These are phyloP conservation scores for Davidsoniella australis DNA, from an alignment of 2,329 filamentous ascomycete species.

Conservation along the genomic window DNA sequence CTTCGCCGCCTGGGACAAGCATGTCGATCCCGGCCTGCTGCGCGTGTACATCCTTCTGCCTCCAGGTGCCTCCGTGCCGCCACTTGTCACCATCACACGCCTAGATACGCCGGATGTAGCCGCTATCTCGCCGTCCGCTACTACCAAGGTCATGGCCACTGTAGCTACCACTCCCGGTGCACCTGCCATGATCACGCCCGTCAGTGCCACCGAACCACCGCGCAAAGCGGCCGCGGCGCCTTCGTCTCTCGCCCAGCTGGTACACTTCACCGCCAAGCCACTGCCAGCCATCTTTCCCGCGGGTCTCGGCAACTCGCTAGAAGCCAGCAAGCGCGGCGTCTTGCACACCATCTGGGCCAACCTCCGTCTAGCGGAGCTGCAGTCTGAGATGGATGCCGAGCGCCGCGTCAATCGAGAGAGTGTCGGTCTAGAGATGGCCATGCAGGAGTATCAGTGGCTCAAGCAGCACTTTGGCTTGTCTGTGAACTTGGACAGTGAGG, in stretches of 20 bases:
- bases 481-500: conserved; percentile 19
- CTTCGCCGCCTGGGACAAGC: conserved; percentile 26
- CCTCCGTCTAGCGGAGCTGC: conserved; percentile 56
- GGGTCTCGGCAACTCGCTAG: conserved; percentile 44
- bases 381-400: conserved; percentile 61
- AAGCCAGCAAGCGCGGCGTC: conserved; percentile 60
- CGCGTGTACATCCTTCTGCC: conserved; percentile 70
- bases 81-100: conserved; percentile 48
- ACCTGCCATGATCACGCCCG: conserved; percentile 9
- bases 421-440: conserved; percentile 66
- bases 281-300: conserved; percentile 75
- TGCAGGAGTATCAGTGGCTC: conserved; percentile 75
- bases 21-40: conserved; percentile 26
- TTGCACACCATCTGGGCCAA: conserved; percentile 85
- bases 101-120: conserved; percentile 16
- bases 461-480: conserved; percentile 57
- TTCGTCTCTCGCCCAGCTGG: not conserved
- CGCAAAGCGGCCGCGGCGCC: conserved; percentile 13
- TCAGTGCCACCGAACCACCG: conserved; percentile 15
- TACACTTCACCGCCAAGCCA: conserved; percentile 46
- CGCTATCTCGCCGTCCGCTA: not conserved
- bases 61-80: conserved; percentile 52
- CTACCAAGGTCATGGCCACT: not conserved
- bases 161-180: conserved; percentile 2
- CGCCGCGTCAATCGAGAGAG: conserved; percentile 60